Percentiles rank a stretch among this genome's conserved stretches.
phyloP scores from a whole-genome alignment of 768 basidiomycete species.

The Paxillus involutus region DNA sequence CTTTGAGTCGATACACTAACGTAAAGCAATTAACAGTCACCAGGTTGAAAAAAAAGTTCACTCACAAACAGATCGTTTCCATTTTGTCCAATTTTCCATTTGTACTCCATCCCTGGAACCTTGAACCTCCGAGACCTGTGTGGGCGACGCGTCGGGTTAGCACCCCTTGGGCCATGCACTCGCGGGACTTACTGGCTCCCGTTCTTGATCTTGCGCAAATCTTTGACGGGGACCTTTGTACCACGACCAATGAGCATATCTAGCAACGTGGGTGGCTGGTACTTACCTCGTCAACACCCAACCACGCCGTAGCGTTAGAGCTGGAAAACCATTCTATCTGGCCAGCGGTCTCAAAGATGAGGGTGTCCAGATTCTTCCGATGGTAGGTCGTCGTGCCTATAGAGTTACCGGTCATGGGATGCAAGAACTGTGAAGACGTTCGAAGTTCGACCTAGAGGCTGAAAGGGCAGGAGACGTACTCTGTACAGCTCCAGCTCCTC shows the following conservation, averaged over 20 bases:
- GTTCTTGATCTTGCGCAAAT: constrained; percentile 51
- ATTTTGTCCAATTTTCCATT: constrained; percentile 53
- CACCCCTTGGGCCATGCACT: no score
- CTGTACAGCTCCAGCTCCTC: constrained; percentile 43
- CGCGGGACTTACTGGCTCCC: constrained; percentile 44
- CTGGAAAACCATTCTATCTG: constrained; percentile 52
- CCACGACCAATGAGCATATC: neutral
- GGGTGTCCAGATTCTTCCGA: constrained; percentile 45
- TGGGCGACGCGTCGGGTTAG: constrained; percentile 3
- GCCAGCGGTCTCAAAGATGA: constrained; percentile 51
- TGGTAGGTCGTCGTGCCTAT: constrained; percentile 46
- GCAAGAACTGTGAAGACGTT: constrained; percentile 35
- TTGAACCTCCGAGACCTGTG: constrained; percentile 56
- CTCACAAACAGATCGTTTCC: constrained; percentile 47
- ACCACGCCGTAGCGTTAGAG: constrained; percentile 44
- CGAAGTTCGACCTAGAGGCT: neutral
- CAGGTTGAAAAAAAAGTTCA: neutral
- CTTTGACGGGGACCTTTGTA: constrained; percentile 40
- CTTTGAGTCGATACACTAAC: constrained; percentile 50
- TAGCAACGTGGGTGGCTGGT: neutral
- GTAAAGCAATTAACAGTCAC: neutral
- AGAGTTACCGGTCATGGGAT: constrained; percentile 43
- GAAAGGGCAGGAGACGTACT: constrained; percentile 20
- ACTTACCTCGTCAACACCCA: constrained; percentile 48
- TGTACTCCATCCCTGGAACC: constrained; percentile 48